A percentile compares a stretch with the other conserved stretches of the same genome.
These are phyloP conservation scores for Streptanthus diversifolius DNA, from an alignment of 345 rosid species.

Conservation along the genomic window DNA sequence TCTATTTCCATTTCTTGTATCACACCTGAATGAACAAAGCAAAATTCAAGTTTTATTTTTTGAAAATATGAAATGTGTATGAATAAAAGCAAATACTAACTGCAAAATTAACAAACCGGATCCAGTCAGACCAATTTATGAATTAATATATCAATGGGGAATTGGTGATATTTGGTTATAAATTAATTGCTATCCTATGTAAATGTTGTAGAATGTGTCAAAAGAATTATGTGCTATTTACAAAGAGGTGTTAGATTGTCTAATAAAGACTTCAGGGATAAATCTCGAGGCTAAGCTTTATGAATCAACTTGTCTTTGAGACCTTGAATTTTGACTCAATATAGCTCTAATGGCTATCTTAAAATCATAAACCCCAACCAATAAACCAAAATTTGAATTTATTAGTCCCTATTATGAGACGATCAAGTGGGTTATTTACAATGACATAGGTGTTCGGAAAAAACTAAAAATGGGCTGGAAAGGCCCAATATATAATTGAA, in stretches of 20 bases:
- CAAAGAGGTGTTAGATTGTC: background rate
- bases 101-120: background rate
- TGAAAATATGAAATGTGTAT: background rate
- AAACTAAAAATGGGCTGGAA: background rate
- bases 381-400: no score
- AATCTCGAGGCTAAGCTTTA: background rate
- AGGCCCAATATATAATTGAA: background rate
- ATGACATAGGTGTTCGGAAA: no score
- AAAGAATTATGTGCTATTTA: background rate
- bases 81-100: background rate
- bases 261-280: background rate
- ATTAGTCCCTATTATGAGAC: no score
- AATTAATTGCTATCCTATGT: background rate
- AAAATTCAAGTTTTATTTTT: background rate
- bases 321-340: background rate
- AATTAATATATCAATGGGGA: background rate
- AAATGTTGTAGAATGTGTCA: background rate
- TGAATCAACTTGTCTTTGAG: background rate
- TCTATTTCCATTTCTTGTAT: background rate
- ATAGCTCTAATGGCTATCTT: no score
- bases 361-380: no score
- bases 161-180: background rate
- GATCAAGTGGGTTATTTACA: no score
- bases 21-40: background rate
- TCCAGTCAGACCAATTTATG: background rate